phyloP scores from a whole-genome alignment of 2,329 filamentous ascomycete genomes.

The Tolypocladium capitatum region DNA sequence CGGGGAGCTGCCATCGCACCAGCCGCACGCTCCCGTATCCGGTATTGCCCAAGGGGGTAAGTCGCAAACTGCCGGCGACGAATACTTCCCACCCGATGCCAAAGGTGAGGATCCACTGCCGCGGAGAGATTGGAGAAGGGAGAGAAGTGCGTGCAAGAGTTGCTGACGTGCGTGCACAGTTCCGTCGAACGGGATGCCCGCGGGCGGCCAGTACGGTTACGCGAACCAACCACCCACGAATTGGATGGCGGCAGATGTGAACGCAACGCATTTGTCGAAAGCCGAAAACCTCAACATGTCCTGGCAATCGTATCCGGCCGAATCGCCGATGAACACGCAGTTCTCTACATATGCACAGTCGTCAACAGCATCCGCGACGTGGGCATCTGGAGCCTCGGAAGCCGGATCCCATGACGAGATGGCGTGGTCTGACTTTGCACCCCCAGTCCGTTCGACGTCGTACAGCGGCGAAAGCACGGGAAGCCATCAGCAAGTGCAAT shows the following conservation, averaged over 20 bases:
- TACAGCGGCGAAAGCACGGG: slow-evolving; percentile 29
- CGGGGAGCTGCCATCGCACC: slow-evolving; percentile 24
- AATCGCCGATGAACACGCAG: slow-evolving; percentile 35
- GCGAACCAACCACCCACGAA: slow-evolving; percentile 22
- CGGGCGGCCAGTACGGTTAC: slow-evolving; percentile 24
- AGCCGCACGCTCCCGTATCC: slow-evolving; percentile 8
- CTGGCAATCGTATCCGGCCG: slow-evolving; percentile 38
- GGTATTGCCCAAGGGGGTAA: background rate
- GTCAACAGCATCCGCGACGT: slow-evolving; percentile 24
- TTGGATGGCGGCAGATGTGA: slow-evolving; percentile 33
- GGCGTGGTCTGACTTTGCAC: slow-evolving; percentile 29
- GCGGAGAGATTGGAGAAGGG: background rate
- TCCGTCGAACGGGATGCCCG: slow-evolving; percentile 17
- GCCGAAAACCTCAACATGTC: slow-evolving; percentile 26
- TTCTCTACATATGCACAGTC: slow-evolving; percentile 36
- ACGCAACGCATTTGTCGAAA: slow-evolving; percentile 25
- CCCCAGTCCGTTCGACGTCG: slow-evolving; percentile 32
- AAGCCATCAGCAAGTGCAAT: slow-evolving; percentile 23
- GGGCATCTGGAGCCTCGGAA: slow-evolving; percentile 25
- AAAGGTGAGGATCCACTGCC: slow-evolving; percentile 25
- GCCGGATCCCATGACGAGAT: slow-evolving; percentile 28
- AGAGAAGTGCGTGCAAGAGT: background rate
- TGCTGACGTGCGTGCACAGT: slow-evolving; percentile 12
- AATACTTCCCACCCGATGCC: slow-evolving; percentile 23
- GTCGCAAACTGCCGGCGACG: slow-evolving; percentile 23